phyloP scores from a whole-genome alignment of 768 basidiomycete genomes.

The Boletus tomentosulus region DNA sequence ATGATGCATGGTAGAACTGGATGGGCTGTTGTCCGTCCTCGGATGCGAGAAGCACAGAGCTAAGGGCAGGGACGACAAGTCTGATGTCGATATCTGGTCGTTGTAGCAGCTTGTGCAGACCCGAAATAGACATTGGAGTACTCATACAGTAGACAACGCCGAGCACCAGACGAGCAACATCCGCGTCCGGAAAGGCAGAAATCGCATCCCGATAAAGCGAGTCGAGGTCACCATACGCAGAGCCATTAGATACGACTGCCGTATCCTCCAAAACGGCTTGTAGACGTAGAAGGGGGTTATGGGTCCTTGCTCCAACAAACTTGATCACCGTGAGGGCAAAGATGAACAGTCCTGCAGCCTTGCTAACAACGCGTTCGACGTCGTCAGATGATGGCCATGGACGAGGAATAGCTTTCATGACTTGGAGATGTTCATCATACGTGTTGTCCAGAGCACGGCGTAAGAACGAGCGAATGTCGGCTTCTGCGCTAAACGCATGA shows the following conservation, averaged over 20 bases:
- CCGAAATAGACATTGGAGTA: conserved; percentile 9
- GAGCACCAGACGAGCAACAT: conserved; percentile 15
- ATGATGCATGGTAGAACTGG: conserved; percentile 21
- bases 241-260: background rate
- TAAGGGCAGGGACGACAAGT: conserved; percentile 12
- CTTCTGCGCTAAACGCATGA: conserved; percentile 21
- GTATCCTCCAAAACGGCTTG: conserved; percentile 13
- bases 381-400: conserved; percentile 25
- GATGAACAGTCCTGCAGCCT: conserved; percentile 26
- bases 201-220: conserved; percentile 19
- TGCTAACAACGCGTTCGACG: conserved; percentile 16
- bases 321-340: conserved; percentile 28
- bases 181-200: conserved; percentile 15
- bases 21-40: conserved; percentile 18
- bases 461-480: conserved; percentile 23
- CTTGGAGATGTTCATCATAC: conserved; percentile 13
- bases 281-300: conserved; percentile 11
- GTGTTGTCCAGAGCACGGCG: conserved; percentile 16
- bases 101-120: conserved; percentile 12
- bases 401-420: conserved; percentile 16
- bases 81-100: conserved; percentile 14
- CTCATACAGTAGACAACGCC: conserved; percentile 16
- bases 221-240: conserved; percentile 19
- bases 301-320: conserved; percentile 19
- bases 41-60: conserved; percentile 16